Base-by-base conservation (phyloP, 306 rosid genomes). In the Cicer arietinum region DNA sequence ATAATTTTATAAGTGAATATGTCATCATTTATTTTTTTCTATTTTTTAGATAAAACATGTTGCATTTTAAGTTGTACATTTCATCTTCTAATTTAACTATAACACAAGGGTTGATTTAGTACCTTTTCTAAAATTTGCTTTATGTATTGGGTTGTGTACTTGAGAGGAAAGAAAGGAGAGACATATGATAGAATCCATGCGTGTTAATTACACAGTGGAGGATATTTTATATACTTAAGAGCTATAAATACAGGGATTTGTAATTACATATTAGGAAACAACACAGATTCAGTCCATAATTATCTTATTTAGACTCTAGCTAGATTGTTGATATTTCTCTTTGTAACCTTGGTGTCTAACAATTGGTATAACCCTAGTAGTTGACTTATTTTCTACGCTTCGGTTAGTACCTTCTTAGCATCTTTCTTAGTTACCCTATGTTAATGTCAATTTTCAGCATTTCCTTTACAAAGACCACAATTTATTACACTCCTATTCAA, bases 21-120 rank as follows among this genome's bases (percentile, higher is more conserved):
- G 40, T 62, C 14, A 22, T 20, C 37, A 30, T 30, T 30, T 30
- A 20, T 22, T 10, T 3, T 22, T 20, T 20, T 42, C 45, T 10
- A 5, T 3, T 42, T 42, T 57, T 43, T 71, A 10, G 54, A 72
- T 57, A 42, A 22, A 13, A 30, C 37, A 44, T 73, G 56, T 13
- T 57, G 60, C 14, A 6, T 42, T 68, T 77, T n/a, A 30, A 67
- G 52, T 66, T 37, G 42, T 20, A 43, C 18, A 25, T 62, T 5
- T 56, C 42, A 73, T 40, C 60, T 73, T 83, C 18, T 10, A 65
- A 39, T 14, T 64, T 56, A 48, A 74, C 62, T 75, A 30, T 30
- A 57, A 40, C 63, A 43, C 48, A 18, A 0, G 1, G 9, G 58
- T 65, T 22, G 58, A 45, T 71, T 58, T 58, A 71, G 43, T 53